These are phyloP conservation scores for Hypomyces perniciosus DNA, from an alignment of 2,329 filamentous ascomycete genomes.

Conservation along the genomic window DNA sequence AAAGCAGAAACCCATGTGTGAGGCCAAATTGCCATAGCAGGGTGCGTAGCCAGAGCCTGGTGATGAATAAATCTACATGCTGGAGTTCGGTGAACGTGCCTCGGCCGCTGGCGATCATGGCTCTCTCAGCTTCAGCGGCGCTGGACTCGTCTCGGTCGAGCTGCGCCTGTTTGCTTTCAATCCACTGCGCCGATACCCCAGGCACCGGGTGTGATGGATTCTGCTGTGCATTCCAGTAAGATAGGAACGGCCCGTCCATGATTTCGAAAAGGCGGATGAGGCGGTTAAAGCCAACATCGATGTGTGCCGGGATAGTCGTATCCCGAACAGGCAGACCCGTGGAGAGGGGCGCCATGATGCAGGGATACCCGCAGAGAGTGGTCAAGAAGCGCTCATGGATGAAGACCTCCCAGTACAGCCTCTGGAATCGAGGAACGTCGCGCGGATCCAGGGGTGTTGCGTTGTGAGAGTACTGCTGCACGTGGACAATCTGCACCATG, in stretches of 20 bases:
- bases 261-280: constrained; percentile 33
- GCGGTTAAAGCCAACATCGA: constrained; percentile 33
- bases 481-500: constrained; percentile 37
- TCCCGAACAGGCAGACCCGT: constrained; percentile 27
- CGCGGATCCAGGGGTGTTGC: constrained; percentile 12
- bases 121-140: constrained; percentile 23
- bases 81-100: constrained; percentile 33
- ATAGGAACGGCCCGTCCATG: constrained; percentile 33
- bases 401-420: constrained; percentile 21
- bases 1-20: constrained; percentile 32
- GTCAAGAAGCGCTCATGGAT: constrained; percentile 41
- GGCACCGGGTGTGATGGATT: constrained; percentile 16
- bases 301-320: constrained; percentile 27
- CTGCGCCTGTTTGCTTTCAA: constrained; percentile 35
- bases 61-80: constrained; percentile 35
- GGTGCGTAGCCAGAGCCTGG: constrained; percentile 36
- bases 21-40: constrained; percentile 37
- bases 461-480: constrained; percentile 32
- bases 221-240: constrained; percentile 30
- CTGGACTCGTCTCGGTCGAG: constrained; percentile 33
- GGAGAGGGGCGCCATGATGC: constrained; percentile 27
- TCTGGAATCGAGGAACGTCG: constrained; percentile 17
- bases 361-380: constrained; percentile 42
- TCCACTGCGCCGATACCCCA: constrained; percentile 31
- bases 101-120: constrained; percentile 20